Base-by-base conservation (phyloP, 202 grass and related monocot genomes). In the Brachypodium distachyon region DNA sequence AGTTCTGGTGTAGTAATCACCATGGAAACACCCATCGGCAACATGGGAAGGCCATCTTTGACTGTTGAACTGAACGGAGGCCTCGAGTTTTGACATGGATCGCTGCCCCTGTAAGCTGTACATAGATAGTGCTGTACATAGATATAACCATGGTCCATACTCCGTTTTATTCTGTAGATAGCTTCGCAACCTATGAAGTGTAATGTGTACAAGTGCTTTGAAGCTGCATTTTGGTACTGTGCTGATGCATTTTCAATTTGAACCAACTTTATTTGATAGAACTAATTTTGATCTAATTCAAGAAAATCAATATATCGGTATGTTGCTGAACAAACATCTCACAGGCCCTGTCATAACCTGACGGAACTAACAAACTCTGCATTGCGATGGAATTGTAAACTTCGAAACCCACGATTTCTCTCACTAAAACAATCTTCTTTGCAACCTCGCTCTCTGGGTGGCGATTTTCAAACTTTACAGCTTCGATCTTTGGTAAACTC, bases 11-110 rank as follows among this genome's bases (percentile, higher is more conserved):
- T 98, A 51, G 89, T 87, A 33, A 26, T 94, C 69, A 94, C 91
- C 44, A 50, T 90, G 79, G 95, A 98, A 80, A 88, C 80, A 64
- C 91, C 95, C 61, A 52, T 94, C 17, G 78, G 80, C 80, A 94
- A 90, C 46, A 41, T 85, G 73, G 79, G 73, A 66, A 85, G 79
- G 53, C 87, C 89, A 70, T 81, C 80, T 59, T 70, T 97, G 26
- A 91, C 90, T 29, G 88, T 97, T 85, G 88, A 93, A 71, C 67
- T 97, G 73, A 98, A 98, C 21, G 85, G 87, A 66, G 85, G 89
- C 68, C 79, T 94, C 66, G 91, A 98, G 51, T 88, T 98, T 28
- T 98, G 83, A 94, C 33, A 14, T 42, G 0, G 5, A 52, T 42
- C 12, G 26, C 22, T 3, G 7, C 1, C 22, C 12, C 22, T 31